Base-by-base conservation (phyloP, 805 yeast genomes). In the Ogataea corticis region DNA sequence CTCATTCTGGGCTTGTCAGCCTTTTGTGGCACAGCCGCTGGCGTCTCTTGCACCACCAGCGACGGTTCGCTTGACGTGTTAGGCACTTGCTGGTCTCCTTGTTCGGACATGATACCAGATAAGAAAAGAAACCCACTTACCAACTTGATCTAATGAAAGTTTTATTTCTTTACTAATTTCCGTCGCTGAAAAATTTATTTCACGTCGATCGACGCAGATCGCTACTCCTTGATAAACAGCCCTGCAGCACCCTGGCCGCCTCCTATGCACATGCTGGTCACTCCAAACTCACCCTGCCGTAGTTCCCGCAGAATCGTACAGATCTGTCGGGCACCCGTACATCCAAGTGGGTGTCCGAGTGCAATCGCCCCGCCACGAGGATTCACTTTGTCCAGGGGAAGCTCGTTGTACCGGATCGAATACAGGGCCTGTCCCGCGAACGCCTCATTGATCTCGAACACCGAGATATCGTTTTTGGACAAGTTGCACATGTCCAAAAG, bases 191-290 rank as follows among this genome's bases (percentile, higher is more conserved):
- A 4, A 13, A 23, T 27, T 31, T 31, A 12, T 28, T 28, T 11
- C 31, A 13, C 31, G 31, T 37, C 38, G 14, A 36, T 29, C 33
- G 33, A 25, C 42, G 34, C 34, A n/a, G 17, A 31, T 32, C 63
- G 14, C 14, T 75, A 89, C 72, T 92, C 98, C 59, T 77, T 85
- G 35, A 88, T 76, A 57, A 92, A 77, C 36, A 91, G 73, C 12
- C 92, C 85, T 38, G 98, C 98, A 28, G 97, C 97, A 54, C 98
- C 98, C 96, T 91, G 92, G 58, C 98, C 98, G 29, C 97, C 89
- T 60, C 98, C 98, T 54, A 92, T 83, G 73, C 98, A 92, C 98
- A 92, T 92, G 52, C 96, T 85, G 11, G 95, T 87, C 42, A 92
- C 83, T 54, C 98, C 98, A 53, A 90, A 70, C 71, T 90, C 82